Evolutionary conservation across 108 stramenopile genomes (phyloP).

Genomic region (Discostella stelligeroides): DNA sequence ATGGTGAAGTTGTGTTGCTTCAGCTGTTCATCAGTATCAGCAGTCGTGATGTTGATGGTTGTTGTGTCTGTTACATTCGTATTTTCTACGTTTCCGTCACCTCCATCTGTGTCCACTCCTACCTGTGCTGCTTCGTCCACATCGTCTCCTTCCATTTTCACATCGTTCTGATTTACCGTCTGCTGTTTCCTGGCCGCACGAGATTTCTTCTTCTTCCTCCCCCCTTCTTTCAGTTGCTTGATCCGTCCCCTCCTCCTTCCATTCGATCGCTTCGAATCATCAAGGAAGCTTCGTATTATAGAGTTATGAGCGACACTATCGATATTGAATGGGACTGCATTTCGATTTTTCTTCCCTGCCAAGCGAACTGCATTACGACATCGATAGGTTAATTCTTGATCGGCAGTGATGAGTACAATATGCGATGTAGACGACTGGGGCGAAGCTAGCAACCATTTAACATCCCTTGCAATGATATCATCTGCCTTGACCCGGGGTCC

Average conservation of each 20-base stretch:
- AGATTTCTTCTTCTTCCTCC: slow-evolving; percentile 19
- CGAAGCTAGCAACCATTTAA: slow-evolving; percentile 29
- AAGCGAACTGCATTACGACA: slow-evolving; percentile 30
- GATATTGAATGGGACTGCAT: not conserved
- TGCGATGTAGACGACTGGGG: slow-evolving; percentile 13
- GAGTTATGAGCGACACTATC: slow-evolving; percentile 1
- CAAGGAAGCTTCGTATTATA: slow-evolving; percentile 10
- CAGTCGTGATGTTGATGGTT: not conserved
- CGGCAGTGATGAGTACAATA: slow-evolving; percentile 68
- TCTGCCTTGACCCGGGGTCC: slow-evolving; percentile 68
- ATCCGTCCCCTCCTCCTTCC: slow-evolving; percentile 10
- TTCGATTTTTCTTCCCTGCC: not conserved
- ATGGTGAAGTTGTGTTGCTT: slow-evolving; percentile 2
- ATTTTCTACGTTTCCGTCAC: not conserved
- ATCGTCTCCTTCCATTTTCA: too few species aligned
- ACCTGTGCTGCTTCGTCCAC: too few species aligned
- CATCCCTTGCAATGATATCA: slow-evolving; percentile 66
- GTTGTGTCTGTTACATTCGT: slow-evolving; percentile 8
- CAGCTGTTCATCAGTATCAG: too few species aligned
- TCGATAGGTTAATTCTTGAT: slow-evolving; percentile 50
- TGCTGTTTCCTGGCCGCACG: slow-evolving; percentile 13
- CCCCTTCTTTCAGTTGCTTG: not conserved
- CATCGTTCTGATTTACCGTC: too few species aligned
- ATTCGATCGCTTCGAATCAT: not conserved
- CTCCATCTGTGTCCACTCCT: slow-evolving; percentile 2